A percentile compares a stretch with the other conserved stretches of the same genome.
phyloP scores from a whole-genome alignment of 2,329 filamentous ascomycete genomes.

The Sporothrix brunneoviolacea region DNA sequence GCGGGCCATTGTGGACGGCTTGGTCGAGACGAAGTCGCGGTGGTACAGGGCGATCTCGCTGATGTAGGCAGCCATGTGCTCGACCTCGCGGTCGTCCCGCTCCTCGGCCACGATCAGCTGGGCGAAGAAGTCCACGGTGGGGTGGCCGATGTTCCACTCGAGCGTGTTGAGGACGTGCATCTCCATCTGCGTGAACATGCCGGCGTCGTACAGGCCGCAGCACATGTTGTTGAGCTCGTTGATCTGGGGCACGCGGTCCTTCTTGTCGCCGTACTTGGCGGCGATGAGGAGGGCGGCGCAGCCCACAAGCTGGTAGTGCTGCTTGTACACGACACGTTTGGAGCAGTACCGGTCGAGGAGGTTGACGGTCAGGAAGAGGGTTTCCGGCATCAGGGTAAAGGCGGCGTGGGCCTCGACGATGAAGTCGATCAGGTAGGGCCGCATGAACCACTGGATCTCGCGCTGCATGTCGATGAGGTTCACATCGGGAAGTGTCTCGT shows the following conservation, averaged over 20 bases:
- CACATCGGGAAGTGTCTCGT: slow-evolving; percentile 88
- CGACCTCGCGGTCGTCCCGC: slow-evolving; percentile 71
- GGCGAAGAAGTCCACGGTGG: slow-evolving; percentile 89
- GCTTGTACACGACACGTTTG: slow-evolving; percentile 95
- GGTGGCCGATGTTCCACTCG: slow-evolving; percentile 92
- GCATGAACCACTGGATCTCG: slow-evolving; percentile 99
- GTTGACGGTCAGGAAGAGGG: slow-evolving; percentile 92
- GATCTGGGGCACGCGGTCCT: slow-evolving; percentile 96
- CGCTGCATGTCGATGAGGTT: slow-evolving; percentile 98
- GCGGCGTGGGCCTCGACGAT: slow-evolving; percentile 94
- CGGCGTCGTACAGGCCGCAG: slow-evolving; percentile 94
- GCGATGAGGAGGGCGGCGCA: slow-evolving; percentile 94
- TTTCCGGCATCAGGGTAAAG: slow-evolving; percentile 89
- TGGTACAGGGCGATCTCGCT: slow-evolving; percentile 94
- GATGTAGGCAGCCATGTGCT: slow-evolving; percentile 92
- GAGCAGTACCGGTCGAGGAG: slow-evolving; percentile 97
- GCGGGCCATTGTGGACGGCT: slow-evolving; percentile 83
- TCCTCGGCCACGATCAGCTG: slow-evolving; percentile 81
- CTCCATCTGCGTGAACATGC: slow-evolving; percentile 99
- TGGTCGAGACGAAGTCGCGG: slow-evolving; percentile 90
- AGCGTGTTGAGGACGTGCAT: slow-evolving; percentile 98
- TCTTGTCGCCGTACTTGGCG: slow-evolving; percentile 97
- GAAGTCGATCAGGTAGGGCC: slow-evolving; percentile 96
- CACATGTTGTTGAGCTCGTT: slow-evolving; percentile 98
- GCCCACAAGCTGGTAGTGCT: slow-evolving; percentile 95